Conservation (phyloP, 306 rosid species). For the Glycine latifolia region DNA sequence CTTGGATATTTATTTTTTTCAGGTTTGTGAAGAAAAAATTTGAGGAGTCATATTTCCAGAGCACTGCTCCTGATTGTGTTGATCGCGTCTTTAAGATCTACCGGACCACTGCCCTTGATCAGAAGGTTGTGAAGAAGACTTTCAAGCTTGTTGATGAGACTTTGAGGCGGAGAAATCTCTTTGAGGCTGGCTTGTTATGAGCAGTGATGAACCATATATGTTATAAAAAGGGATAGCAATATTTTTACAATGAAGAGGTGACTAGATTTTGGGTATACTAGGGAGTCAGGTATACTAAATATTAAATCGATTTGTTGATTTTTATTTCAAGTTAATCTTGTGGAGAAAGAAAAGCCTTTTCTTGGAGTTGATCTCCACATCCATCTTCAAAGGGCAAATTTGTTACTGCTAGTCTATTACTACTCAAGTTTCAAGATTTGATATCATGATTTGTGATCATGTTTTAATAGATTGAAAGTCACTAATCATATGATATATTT, state of each 20-base stretch:
- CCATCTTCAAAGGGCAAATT: conserved; percentile 26
- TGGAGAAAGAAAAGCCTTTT: conserved; percentile 37
- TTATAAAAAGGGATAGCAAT: conserved; percentile 33
- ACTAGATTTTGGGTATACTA: conserved; percentile 61
- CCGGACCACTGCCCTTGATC: conserved; percentile 97
- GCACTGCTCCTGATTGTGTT: conserved; percentile 86
- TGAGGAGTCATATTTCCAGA: conserved; percentile 92
- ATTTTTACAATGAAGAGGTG: conserved; percentile 45
- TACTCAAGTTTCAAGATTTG: conserved; percentile 42
- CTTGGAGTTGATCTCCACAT: too few relatives aligned
- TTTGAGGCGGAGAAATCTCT: conserved; percentile 89
- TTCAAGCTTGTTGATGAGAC: conserved; percentile 98
- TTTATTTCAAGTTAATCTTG: conserved; percentile 55
- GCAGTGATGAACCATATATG: conserved; percentile 30
- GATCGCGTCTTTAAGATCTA: conserved; percentile 94
- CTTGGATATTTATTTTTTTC: conserved; percentile 19
- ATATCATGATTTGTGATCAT: conserved; percentile 49
- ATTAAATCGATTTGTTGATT: conserved; percentile 68
- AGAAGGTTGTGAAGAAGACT: conserved; percentile 96
- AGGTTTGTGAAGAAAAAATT: conserved; percentile 98
- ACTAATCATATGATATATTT: conserved; percentile 44
- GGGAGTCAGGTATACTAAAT: conserved; percentile 56
- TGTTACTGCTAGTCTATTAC: neutral
- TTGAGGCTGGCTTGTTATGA: conserved; percentile 96
- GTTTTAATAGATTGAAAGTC: conserved; percentile 36